phyloP scores from a whole-genome alignment of 1,284 basidiomycete species.

The Malassezia dermatis region DNA sequence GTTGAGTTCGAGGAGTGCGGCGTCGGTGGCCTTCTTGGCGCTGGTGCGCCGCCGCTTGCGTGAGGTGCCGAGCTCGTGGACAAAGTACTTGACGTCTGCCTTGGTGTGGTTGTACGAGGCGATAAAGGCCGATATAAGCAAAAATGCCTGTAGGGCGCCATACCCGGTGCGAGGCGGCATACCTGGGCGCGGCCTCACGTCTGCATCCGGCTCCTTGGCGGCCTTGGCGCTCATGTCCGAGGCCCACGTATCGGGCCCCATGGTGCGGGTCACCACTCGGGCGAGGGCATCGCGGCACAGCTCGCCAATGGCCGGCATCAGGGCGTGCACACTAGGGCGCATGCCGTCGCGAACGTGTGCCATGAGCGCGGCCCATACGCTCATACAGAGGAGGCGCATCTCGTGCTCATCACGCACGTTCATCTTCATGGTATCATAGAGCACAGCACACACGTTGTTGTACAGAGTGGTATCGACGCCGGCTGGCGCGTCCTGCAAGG shows the following conservation, averaged over 20 bases:
- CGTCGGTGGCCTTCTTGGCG: slow-evolving; percentile 14
- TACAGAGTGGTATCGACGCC: not conserved
- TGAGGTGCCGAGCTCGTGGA: slow-evolving; percentile 29
- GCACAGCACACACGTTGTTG: slow-evolving; percentile 14
- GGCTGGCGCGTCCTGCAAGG: not conserved
- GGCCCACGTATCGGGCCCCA: slow-evolving; percentile 33
- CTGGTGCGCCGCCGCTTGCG: slow-evolving; percentile 16
- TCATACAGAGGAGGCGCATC: slow-evolving; percentile 24
- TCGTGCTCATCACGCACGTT: slow-evolving; percentile 31
- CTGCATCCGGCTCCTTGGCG: not conserved
- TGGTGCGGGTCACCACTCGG: slow-evolving; percentile 25
- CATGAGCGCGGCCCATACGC: slow-evolving; percentile 33
- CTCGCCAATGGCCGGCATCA: slow-evolving; percentile 20
- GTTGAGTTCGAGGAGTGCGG: slow-evolving; percentile 14
- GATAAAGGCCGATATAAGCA: slow-evolving; percentile 69
- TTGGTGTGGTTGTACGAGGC: slow-evolving; percentile 76
- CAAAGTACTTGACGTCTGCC: slow-evolving; percentile 56
- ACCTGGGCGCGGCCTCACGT: not conserved
- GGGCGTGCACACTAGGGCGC: not conserved
- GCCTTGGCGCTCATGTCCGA: not conserved
- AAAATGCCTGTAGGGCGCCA: slow-evolving; percentile 53
- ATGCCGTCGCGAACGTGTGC: slow-evolving; percentile 1
- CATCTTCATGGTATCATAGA: slow-evolving; percentile 33
- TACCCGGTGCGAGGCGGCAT: slow-evolving; percentile 11
- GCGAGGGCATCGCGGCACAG: slow-evolving; percentile 33